Percentiles rank a stretch among this genome's conserved stretches.
phyloP scores from a whole-genome alignment of 192 early-diverging fungal species.

The Entomortierella lignicola region DNA sequence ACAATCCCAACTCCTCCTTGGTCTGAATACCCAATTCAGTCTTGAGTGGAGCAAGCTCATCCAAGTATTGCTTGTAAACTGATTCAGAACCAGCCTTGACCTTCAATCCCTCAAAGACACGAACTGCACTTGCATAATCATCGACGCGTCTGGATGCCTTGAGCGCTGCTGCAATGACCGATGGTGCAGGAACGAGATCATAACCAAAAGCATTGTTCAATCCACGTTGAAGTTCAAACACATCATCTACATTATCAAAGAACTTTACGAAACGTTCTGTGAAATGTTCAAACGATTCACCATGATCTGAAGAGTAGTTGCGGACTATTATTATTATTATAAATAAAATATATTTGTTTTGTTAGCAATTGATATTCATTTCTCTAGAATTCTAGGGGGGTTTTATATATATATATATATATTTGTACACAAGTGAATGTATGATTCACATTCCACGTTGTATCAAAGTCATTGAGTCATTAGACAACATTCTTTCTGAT shows the following conservation, averaged over 20 bases:
- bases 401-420: too few relatives aligned
- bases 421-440: too few relatives aligned
- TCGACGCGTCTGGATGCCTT: conserved; percentile 93
- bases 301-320: conserved; percentile 67
- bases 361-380: too few relatives aligned
- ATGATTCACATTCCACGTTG: too few relatives aligned
- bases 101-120: conserved; percentile 95
- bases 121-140: conserved; percentile 92
- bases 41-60: conserved; percentile 89
- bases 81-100: conserved; percentile 87
- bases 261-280: conserved; percentile 85
- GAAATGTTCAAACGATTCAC: conserved; percentile 82
- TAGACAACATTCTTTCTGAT: too few relatives aligned
- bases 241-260: conserved; percentile 90
- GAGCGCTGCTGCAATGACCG: conserved; percentile 90
- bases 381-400: too few relatives aligned
- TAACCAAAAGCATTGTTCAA: conserved; percentile 98
- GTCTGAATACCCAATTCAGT: conserved; percentile 91
- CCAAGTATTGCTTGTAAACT: conserved; percentile 92
- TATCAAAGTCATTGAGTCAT: too few relatives aligned
- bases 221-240: conserved; percentile 97
- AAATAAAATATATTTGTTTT: neutral
- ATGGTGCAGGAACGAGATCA: conserved; percentile 93
- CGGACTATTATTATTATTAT: conserved; percentile 17
- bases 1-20: conserved; percentile 88